Conservation (phyloP, 257 asterid genomes). For the Solanum lycopersicoides region DNA sequence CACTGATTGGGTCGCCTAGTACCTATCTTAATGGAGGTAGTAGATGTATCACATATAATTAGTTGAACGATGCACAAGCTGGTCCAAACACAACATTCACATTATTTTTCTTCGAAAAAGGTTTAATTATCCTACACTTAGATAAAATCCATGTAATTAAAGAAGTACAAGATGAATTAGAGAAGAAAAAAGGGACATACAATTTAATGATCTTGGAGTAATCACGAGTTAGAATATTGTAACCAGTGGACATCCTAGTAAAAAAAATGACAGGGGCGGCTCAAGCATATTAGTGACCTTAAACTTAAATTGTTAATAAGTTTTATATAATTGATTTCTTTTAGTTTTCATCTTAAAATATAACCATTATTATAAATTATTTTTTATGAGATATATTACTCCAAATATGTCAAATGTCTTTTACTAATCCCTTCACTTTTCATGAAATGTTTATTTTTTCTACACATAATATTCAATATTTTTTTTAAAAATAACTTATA, state of each 20-base stretch:
- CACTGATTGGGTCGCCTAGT: background rate
- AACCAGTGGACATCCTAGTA: slow-evolving; percentile 74
- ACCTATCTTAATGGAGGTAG: background rate
- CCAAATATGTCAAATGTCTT: too few species aligned
- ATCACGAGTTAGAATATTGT: slow-evolving; percentile 70
- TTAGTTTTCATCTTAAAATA: too few species aligned
- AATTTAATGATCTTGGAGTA: slow-evolving; percentile 76
- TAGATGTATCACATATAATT: background rate
- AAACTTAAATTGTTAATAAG: too few species aligned
- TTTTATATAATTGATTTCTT: too few species aligned
- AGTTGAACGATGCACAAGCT: background rate
- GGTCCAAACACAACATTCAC: background rate
- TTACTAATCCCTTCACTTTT: too few species aligned
- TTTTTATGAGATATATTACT: too few species aligned
- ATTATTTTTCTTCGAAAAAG: background rate
- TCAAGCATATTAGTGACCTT: too few species aligned
- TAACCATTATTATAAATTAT: too few species aligned
- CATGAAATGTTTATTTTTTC: too few species aligned
- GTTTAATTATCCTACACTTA: background rate
- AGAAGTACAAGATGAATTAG: background rate
- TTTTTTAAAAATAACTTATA: too few species aligned
- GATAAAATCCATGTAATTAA: background rate
- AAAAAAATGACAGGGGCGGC: background rate
- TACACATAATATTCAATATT: too few species aligned
- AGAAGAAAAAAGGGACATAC: slow-evolving; percentile 18